Conservation (phyloP, 2,329 filamentous ascomycete genomes). For the Sporothrix dimorphospora region DNA sequence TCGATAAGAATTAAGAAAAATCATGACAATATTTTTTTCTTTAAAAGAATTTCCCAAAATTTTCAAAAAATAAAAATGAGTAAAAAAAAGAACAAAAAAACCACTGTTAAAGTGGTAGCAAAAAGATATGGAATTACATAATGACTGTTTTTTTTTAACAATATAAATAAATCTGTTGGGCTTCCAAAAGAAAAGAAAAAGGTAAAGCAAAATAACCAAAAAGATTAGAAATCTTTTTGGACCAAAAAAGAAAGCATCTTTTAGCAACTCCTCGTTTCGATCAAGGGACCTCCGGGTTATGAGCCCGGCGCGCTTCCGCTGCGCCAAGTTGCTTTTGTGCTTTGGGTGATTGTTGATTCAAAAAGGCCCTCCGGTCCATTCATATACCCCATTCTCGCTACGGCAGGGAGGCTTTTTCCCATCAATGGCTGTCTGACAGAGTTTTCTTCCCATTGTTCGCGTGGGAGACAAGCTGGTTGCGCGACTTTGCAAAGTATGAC, state of each 20-base stretch:
- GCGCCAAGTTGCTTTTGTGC: constrained; percentile 31
- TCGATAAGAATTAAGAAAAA: too few species aligned
- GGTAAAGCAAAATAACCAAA: not conserved
- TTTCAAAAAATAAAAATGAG: too few species aligned
- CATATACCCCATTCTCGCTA: not conserved
- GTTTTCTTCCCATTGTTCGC: constrained; percentile 22
- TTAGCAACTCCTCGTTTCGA: constrained; percentile 33
- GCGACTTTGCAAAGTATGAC: constrained; percentile 24
- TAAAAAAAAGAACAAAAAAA: too few species aligned
- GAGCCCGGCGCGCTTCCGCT: constrained; percentile 33
- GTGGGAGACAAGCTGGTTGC: constrained; percentile 14
- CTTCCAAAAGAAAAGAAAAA: not conserved
- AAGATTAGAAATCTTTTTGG: too few species aligned
- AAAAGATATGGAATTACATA: too few species aligned
- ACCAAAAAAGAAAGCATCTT: constrained; percentile 17
- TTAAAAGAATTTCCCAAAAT: too few species aligned
- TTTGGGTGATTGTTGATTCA: not conserved
- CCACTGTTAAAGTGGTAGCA: too few species aligned
- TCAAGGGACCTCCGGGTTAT: constrained; percentile 34
- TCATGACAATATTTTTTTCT: too few species aligned
- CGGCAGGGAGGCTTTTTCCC: not conserved
- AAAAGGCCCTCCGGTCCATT: not conserved
- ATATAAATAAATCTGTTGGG: too few species aligned
- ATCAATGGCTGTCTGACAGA: not conserved
- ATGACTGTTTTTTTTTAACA: too few species aligned